These are phyloP conservation scores for Fusarium praegraminearum DNA, from an alignment of 2,329 filamentous ascomycete genomes.

Conservation along the genomic window DNA sequence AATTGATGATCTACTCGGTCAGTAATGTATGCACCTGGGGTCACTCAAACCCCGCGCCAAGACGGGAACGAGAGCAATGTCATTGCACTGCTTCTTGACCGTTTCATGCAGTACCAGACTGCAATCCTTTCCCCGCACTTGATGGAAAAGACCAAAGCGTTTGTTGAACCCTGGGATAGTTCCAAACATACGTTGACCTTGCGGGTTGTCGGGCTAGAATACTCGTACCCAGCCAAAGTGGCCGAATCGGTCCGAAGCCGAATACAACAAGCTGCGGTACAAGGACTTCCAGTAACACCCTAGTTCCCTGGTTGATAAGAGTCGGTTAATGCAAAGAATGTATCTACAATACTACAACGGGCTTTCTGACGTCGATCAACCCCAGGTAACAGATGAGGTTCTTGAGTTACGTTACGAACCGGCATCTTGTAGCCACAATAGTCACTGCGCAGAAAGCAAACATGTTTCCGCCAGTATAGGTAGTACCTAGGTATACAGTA, in stretches of 20 bases:
- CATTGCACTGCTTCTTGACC: background rate
- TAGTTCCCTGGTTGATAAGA: background rate
- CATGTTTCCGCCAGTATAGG: too few species aligned
- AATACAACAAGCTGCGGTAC: background rate
- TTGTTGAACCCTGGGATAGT: rapidly evolving
- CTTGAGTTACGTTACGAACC: too few species aligned
- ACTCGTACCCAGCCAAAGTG: rapidly evolving
- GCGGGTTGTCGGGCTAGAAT: background rate
- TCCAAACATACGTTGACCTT: rapidly evolving
- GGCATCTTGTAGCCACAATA: too few species aligned
- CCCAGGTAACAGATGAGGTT: too few species aligned
- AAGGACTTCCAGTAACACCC: background rate
- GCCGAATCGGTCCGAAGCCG: background rate
- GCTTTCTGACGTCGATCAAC: too few species aligned
- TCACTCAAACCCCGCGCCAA: background rate
- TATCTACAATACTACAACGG: too few species aligned
- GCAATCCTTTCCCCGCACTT: background rate
- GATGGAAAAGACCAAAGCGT: rapidly evolving
- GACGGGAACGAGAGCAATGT: rapidly evolving
- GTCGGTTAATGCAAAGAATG: too few species aligned
- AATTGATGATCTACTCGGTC: rapidly evolving
- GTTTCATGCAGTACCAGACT: background rate
- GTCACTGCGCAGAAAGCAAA: too few species aligned
- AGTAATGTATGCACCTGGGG: rapidly evolving
- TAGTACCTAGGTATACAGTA: too few species aligned